Conservation (phyloP, 768 basidiomycete genomes). For the Suillus spraguei region DNA sequence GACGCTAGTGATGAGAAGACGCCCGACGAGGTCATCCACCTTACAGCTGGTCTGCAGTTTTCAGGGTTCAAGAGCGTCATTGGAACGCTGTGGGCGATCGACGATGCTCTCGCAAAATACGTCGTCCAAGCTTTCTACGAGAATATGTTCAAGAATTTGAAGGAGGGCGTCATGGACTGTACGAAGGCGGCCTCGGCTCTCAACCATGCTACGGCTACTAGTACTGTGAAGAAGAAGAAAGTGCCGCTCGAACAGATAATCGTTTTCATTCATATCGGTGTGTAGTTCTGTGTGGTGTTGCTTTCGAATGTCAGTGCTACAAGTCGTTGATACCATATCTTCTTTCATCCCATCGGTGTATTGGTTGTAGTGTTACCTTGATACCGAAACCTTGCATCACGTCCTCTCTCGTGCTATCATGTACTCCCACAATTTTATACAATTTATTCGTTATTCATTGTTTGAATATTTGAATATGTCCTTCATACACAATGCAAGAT, state of each 20-base stretch:
- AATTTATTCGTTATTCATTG: no score
- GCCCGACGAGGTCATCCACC: constrained; percentile 24
- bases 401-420: no score
- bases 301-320: no score
- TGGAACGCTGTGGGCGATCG: constrained; percentile 25
- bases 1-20: constrained; percentile 20
- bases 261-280: neutral
- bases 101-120: constrained; percentile 5
- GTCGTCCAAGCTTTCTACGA: constrained; percentile 3
- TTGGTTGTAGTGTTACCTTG: no score
- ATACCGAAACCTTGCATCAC: no score
- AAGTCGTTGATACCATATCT: neutral
- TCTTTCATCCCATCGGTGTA: no score
- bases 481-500: no score
- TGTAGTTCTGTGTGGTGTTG: neutral
- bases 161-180: constrained; percentile 10
- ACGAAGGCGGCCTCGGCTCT: constrained; percentile 10
- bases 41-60: constrained; percentile 25
- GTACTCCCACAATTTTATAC: no score
- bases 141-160: neutral
- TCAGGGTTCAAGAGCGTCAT: constrained; percentile 25
- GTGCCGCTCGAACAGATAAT: constrained; percentile 5
- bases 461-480: no score
- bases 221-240: neutral
- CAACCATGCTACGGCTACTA: neutral